These are phyloP conservation scores for Hericium erinaceus DNA, from an alignment of 768 basidiomycete species.

Conservation along the genomic window DNA sequence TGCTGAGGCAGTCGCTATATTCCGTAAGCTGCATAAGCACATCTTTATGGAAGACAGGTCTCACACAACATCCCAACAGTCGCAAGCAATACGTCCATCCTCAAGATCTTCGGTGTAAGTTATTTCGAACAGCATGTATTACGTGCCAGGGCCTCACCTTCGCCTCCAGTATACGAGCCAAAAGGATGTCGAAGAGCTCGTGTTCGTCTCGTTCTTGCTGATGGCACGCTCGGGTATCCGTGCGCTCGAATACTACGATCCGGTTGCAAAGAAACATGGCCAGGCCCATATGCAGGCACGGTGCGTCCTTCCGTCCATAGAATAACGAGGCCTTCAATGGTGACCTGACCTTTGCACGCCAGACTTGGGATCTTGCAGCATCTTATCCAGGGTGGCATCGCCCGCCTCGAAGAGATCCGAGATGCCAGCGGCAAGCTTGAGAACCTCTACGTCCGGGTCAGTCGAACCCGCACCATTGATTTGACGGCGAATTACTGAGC, in stretches of 20 bases:
- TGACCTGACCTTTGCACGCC: background rate
- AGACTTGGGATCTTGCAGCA: conserved; percentile 80
- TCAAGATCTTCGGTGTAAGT: conserved; percentile 71
- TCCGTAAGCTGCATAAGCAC: conserved; percentile 40
- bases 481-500: background rate
- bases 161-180: conserved; percentile 48
- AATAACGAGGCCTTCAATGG: too few species aligned
- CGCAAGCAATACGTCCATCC: conserved; percentile 63
- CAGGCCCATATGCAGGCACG: conserved; percentile 90
- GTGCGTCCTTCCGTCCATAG: conserved; percentile 28
- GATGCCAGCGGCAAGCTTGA: conserved; percentile 47
- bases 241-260: conserved; percentile 79
- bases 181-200: conserved; percentile 67
- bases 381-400: conserved; percentile 63
- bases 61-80: conserved; percentile 33
- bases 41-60: background rate
- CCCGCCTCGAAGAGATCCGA: conserved; percentile 58
- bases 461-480: conserved; percentile 14
- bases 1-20: conserved; percentile 82
- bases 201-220: conserved; percentile 70
- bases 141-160: background rate
- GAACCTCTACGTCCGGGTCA: conserved; percentile 61
- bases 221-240: conserved; percentile 83
- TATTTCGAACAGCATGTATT: background rate
- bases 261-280: conserved; percentile 70